Base-by-base conservation (phyloP, 768 basidiomycete species). In the Dioszegia aurantiaca region DNA sequence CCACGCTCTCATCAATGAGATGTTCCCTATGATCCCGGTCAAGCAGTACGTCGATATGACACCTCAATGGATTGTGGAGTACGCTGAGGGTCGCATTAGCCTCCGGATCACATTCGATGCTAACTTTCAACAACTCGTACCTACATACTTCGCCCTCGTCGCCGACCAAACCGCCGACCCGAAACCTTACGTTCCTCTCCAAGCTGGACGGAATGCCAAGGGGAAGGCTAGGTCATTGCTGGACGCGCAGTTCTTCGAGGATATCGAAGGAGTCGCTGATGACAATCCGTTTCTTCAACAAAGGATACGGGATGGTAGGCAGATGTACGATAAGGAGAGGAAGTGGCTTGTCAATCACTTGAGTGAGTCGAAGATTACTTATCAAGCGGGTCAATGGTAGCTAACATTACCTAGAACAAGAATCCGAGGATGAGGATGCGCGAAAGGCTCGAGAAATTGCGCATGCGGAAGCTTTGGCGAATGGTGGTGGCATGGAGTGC, bases 401-500 rank as follows among this genome's bases (percentile, higher is more conserved):
- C 24, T 42, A 10, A 9, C 9, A n/a, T 27, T 47, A 24, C 10
- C 39, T 33, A 47, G 44, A 1, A 24, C 36, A 36, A 58, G 51
- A 53, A 21, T 8, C 24, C 51, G 33, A 55, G 53, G 59, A 65
- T 24, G 78, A 79, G 0, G 77, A 77, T 23, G 40, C 57, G 19
- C 75, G 78, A 42, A 70, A 77, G 33, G 61, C 75, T 73, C 77
- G 46, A 74, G 79, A 55, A 28, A 73, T 81, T n/a, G 81, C 80
- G 40, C 77, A 79, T 24, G 78, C 80, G 19, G 83, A 82, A 30
- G 79, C 75, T 8, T 81, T 80, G 8, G 72, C 66, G 8, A 64
- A 56, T 14, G 79, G 77, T 1, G 82, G 80, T 48, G 87, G 86
- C 2, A 84, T 92, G 33, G 89, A 92, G 67, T 93, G 91, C 67